Percentiles rank a stretch among this genome's conserved stretches.
These are phyloP conservation scores for Fraxinus floribunda DNA, from an alignment of 305 asterid genomes.

Conservation along the genomic window DNA sequence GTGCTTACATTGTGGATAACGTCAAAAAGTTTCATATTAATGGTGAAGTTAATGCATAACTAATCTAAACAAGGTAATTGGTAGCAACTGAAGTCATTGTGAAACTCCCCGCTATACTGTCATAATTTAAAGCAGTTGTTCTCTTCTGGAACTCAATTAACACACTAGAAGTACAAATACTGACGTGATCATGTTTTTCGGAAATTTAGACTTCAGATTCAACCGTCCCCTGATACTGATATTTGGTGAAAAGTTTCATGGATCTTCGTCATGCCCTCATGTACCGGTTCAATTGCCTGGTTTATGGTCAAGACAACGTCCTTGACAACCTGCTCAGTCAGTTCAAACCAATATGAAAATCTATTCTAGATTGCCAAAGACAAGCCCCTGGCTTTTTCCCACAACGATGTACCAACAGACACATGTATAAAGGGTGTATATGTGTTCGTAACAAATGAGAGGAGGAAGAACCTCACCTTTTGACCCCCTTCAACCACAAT, in stretches of 20 bases:
- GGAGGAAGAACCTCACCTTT: slow-evolving; percentile 43
- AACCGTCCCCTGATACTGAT: slow-evolving; percentile 38
- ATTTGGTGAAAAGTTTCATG: slow-evolving; percentile 75
- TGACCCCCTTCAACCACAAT: slow-evolving; percentile 93
- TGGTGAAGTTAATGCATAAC: neutral
- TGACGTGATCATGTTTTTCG: neutral
- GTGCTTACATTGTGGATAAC: neutral
- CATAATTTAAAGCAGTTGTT: neutral
- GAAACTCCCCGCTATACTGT: neutral
- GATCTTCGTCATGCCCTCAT: slow-evolving; percentile 83
- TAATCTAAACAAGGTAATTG: neutral
- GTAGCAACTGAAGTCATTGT: neutral
- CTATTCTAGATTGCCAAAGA: neutral
- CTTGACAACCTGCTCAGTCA: slow-evolving; percentile 59
- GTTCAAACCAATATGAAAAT: neutral
- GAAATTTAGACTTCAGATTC: slow-evolving; percentile 21
- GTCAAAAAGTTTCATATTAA: neutral
- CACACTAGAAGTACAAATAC: neutral
- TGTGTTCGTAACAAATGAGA: neutral
- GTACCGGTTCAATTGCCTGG: slow-evolving; percentile 93
- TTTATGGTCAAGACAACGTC: slow-evolving; percentile 88
- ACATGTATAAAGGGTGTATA: neutral
- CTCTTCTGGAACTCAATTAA: neutral
- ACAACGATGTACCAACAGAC: neutral
- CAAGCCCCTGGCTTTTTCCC: neutral